Conservation (phyloP, 169 alveolate species). For the Blepharisma undulans region DNA sequence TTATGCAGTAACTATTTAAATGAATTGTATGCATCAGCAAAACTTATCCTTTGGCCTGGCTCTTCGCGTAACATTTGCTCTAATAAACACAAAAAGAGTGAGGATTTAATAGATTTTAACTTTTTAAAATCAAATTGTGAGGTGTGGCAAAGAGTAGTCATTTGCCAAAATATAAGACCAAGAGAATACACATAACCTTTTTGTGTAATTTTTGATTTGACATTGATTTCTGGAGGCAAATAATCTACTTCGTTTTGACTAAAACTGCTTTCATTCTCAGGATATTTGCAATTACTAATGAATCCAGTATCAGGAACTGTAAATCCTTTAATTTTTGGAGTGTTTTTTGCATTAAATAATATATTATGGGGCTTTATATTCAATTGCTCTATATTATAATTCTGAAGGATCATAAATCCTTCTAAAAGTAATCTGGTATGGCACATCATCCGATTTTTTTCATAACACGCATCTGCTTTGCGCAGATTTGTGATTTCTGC, state of each 20-base stretch:
- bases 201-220: background rate
- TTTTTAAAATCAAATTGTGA: background rate
- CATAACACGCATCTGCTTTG: background rate
- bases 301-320: background rate
- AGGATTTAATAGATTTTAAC: no score
- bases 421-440: background rate
- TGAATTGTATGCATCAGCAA: background rate
- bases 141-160: background rate
- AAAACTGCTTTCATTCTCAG: background rate
- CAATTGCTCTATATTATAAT: background rate
- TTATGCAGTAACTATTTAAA: no score
- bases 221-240: background rate
- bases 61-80: background rate
- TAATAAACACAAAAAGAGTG: no score
- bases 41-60: background rate
- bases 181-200: background rate
- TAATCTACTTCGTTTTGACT: background rate
- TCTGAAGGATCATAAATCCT: background rate
- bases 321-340: background rate
- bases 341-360: background rate
- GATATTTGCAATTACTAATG: background rate
- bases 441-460: no score
- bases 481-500: background rate
- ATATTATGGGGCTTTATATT: background rate
- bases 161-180: background rate